Percentiles rank a stretch among this genome's conserved stretches.
Evolutionary conservation across 208 protist species (phyloP).

Genomic region (Trypanosoma vivax): DNA sequence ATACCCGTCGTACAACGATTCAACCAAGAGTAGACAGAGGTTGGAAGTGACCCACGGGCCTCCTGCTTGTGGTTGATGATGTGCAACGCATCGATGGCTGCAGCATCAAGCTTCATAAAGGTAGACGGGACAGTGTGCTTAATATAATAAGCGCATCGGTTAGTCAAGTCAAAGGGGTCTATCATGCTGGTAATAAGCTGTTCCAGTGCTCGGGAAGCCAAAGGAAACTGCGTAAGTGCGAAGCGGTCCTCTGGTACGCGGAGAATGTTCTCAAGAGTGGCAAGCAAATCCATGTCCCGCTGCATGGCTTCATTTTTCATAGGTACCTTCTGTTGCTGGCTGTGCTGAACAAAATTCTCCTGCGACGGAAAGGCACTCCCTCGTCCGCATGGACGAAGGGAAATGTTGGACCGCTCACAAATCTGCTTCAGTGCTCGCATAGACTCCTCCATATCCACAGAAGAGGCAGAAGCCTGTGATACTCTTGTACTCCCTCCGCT

Average conservation of each 20-base stretch:
- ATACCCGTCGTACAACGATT: constrained; percentile 96
- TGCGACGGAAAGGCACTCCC: constrained; percentile 14
- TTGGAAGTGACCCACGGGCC: constrained; percentile 57
- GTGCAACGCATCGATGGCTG: constrained; percentile 89
- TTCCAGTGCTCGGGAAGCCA: constrained; percentile 59
- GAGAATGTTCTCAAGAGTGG: constrained; percentile 53
- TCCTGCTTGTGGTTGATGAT: constrained; percentile 84
- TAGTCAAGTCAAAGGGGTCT: constrained; percentile 60
- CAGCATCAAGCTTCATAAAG: constrained; percentile 93
- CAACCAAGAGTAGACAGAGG: constrained; percentile 89
- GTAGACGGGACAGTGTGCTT: constrained; percentile 68
- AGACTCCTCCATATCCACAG: constrained; percentile 26
- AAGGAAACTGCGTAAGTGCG: constrained; percentile 26
- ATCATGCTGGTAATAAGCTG: constrained; percentile 41
- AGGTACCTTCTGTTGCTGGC: no score
- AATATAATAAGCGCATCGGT: constrained; percentile 76
- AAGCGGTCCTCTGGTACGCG: constrained; percentile 79
- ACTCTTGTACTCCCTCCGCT: background rate
- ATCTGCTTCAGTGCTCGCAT: constrained; percentile 58
- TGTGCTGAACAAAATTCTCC: no score
- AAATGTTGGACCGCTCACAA: constrained; percentile 70
- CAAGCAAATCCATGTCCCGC: constrained; percentile 14
- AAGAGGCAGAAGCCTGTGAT: background rate
- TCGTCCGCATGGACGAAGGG: constrained; percentile 20
- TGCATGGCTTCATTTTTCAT: no score